Conservation (phyloP, 2,329 filamentous ascomycete genomes). For the Penicillium sp. region DNA sequence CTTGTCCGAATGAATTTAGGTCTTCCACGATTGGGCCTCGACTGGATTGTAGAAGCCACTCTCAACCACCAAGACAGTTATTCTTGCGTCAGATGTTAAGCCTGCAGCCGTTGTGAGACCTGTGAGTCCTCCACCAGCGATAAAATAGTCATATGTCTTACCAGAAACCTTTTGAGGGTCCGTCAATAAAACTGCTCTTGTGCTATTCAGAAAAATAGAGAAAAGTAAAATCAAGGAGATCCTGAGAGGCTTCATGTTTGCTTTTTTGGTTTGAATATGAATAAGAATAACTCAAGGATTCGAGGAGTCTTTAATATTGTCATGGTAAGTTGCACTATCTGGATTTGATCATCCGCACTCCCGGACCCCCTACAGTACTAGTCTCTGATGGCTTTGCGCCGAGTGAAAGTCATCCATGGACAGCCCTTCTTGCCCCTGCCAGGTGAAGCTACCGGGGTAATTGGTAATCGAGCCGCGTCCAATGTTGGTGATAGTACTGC, state of each 20-base stretch:
- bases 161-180: neutral
- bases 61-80: neutral
- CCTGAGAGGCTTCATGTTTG: neutral
- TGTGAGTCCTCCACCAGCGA: neutral
- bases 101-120: neutral
- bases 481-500: conserved; percentile 82
- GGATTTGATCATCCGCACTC: neutral
- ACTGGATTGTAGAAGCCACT: neutral
- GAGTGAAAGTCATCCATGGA: neutral
- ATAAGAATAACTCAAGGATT: neutral
- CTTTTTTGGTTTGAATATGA: neutral
- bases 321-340: neutral
- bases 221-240: neutral
- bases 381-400: neutral
- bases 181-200: neutral
- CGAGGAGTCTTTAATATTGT: neutral
- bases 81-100: neutral
- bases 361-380: neutral
- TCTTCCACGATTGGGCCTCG: neutral
- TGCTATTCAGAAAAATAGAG: neutral
- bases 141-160: neutral
- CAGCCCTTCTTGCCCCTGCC: conserved; percentile 52
- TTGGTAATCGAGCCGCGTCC: conserved; percentile 72
- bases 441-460: conserved; percentile 88
- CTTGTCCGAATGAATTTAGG: neutral